These are phyloP conservation scores for Nicotiana benthamiana DNA, from an alignment of 257 asterid genomes.

Conservation along the genomic window DNA sequence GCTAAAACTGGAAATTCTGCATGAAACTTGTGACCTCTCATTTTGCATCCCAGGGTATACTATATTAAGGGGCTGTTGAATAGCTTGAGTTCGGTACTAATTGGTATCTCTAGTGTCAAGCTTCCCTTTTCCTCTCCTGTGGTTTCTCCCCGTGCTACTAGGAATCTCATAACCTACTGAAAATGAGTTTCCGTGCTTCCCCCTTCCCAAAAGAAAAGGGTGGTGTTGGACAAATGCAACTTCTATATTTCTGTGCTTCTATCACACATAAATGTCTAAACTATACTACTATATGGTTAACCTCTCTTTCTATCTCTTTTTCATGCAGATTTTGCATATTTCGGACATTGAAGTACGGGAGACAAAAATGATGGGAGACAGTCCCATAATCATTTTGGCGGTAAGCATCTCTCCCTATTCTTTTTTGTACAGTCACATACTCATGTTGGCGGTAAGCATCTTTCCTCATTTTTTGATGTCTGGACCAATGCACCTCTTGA, in stretches of 20 bases:
- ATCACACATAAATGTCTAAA: neutral
- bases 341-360: conserved; percentile 85
- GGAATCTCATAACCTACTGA: neutral
- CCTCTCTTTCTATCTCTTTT: neutral
- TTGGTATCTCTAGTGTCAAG: neutral
- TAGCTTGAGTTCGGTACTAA: neutral
- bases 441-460: conserved; percentile 54
- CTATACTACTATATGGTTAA: neutral
- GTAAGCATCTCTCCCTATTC: conserved; percentile 27
- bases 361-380: conserved; percentile 95
- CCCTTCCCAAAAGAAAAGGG: neutral
- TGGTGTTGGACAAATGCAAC: neutral
- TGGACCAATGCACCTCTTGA: neutral
- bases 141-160: neutral
- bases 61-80: neutral
- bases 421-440: conserved; percentile 48
- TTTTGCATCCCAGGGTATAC: neutral
- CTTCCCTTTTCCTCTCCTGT: neutral
- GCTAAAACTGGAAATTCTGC: neutral
- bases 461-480: neutral
- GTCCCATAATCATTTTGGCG: conserved; percentile 71
- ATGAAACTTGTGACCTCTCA: neutral
- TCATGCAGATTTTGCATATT: conserved; percentile 78
- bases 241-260: neutral
- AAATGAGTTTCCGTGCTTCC: neutral